Percentiles rank a stretch among this genome's conserved stretches.
Conservation (phyloP, 148 eudicot species). For the Vaccinium corymbosum region DNA sequence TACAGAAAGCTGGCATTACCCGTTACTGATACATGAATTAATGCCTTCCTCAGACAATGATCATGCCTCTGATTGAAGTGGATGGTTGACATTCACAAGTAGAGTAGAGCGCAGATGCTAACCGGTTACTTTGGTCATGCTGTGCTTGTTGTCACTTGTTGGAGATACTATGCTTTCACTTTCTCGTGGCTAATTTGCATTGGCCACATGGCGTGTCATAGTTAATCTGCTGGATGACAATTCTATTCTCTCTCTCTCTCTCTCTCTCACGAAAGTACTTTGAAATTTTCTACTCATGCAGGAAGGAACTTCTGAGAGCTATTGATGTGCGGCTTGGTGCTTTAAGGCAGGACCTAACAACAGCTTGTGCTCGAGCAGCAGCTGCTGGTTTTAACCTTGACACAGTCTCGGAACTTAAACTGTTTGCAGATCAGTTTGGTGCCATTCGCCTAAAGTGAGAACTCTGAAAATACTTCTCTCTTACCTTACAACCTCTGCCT, state of each 20-base stretch:
- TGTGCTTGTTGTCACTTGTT: not conserved
- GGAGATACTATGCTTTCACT: not conserved
- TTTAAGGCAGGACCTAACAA: conserved; percentile 66
- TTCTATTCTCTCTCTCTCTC: not conserved
- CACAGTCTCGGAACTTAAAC: conserved; percentile 69
- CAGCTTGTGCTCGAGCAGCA: conserved; percentile 68
- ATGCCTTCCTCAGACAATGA: not conserved
- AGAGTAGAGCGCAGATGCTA: not conserved
- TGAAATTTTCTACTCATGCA: conserved; percentile 27
- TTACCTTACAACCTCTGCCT: not conserved
- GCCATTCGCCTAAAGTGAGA: conserved; percentile 83
- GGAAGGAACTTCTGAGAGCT: conserved; percentile 95
- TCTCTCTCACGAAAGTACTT: not conserved
- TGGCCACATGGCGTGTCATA: not conserved
- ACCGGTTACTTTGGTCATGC: not conserved
- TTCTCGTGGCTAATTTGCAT: not conserved
- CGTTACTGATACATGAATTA: not conserved
- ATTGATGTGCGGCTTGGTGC: conserved; percentile 85
- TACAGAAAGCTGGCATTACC: conserved; percentile 6
- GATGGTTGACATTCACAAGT: not conserved
- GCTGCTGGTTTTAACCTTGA: conserved; percentile 83
- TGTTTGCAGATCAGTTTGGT: conserved; percentile 83
- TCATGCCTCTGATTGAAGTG: conserved; percentile 1
- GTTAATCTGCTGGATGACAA: conserved; percentile 8
- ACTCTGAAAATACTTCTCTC: conserved; percentile 10